These are phyloP conservation scores for Magnolia officinalis DNA, from an alignment of 164 flowering plant genomes.

Conservation along the genomic window DNA sequence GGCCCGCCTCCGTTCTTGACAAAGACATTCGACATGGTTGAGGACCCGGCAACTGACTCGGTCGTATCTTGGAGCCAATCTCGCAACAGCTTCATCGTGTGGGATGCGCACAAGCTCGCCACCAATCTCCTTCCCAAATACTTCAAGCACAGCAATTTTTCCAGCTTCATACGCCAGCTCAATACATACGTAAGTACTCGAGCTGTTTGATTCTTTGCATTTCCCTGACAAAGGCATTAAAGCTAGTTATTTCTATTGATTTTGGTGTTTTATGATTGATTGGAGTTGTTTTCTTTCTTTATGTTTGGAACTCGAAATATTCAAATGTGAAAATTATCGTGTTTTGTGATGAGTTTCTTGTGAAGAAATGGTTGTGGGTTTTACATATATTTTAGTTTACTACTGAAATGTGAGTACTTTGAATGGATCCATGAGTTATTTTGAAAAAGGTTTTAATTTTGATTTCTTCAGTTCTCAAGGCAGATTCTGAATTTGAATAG, in stretches of 20 bases:
- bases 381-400: neutral
- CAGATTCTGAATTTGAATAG: neutral
- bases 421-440: neutral
- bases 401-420: neutral
- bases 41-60: conserved; percentile 51
- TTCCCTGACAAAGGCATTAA: neutral
- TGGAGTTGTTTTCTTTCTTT: too few species aligned
- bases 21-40: conserved; percentile 73
- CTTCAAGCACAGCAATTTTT: conserved; percentile 76
- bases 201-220: neutral
- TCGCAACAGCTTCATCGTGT: conserved; percentile 51
- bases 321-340: too few species aligned
- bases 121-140: conserved; percentile 45
- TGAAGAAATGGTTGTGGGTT: neutral
- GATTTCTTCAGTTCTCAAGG: neutral
- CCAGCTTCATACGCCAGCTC: conserved; percentile 76
- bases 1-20: conserved; percentile 68
- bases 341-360: too few species aligned
- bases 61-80: conserved; percentile 53
- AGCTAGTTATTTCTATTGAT: too few species aligned
- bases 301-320: too few species aligned
- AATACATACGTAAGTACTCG: conserved; percentile 59
- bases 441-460: neutral
- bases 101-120: conserved; percentile 55
- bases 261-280: neutral